A percentile compares a stretch with the other conserved stretches of the same genome.
These are phyloP conservation scores for Massariosphaeria phaeospora DNA, from an alignment of 495 filamentous ascomycete species.

Conservation along the genomic window DNA sequence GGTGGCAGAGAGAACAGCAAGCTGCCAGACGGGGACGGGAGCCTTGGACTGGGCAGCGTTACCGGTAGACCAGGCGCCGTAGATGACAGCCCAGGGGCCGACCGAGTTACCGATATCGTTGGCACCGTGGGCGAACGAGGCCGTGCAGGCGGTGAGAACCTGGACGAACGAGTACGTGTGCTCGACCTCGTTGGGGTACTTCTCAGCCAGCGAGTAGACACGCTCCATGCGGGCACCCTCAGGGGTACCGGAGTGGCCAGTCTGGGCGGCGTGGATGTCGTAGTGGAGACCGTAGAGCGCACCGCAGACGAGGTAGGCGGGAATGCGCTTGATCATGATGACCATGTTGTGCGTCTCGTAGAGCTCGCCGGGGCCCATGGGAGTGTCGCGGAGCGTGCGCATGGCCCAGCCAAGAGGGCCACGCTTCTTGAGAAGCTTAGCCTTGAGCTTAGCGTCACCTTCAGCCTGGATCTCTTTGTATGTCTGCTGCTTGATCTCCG, in stretches of 20 bases:
- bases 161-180: slow-evolving; percentile 73
- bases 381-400: slow-evolving; percentile 64
- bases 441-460: slow-evolving; percentile 48
- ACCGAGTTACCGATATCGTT: slow-evolving; percentile 77
- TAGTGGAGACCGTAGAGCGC: slow-evolving; percentile 64
- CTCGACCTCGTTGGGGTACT: slow-evolving; percentile 73
- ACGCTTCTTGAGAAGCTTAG: slow-evolving; percentile 50
- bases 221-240: slow-evolving; percentile 59
- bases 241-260: slow-evolving; percentile 58
- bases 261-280: slow-evolving; percentile 67
- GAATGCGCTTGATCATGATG: slow-evolving; percentile 53
- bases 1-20: slow-evolving; percentile 39
- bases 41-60: slow-evolving; percentile 46
- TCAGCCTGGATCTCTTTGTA: slow-evolving; percentile 55
- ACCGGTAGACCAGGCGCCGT: slow-evolving; percentile 59
- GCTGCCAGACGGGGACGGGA: slow-evolving; percentile 53
- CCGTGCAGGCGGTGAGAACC: slow-evolving; percentile 66
- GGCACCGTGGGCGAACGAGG: slow-evolving; percentile 73
- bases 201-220: slow-evolving; percentile 53
- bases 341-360: slow-evolving; percentile 64
- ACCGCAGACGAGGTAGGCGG: slow-evolving; percentile 53
- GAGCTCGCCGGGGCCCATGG: slow-evolving; percentile 59
- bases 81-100: slow-evolving; percentile 67
- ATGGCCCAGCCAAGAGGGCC: slow-evolving; percentile 68
- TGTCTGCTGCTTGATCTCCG: slow-evolving; percentile 45